Evolutionary conservation across 495 filamentous ascomycete genomes (phyloP).

Genomic region (Talaromyces nanjingensis): DNA sequence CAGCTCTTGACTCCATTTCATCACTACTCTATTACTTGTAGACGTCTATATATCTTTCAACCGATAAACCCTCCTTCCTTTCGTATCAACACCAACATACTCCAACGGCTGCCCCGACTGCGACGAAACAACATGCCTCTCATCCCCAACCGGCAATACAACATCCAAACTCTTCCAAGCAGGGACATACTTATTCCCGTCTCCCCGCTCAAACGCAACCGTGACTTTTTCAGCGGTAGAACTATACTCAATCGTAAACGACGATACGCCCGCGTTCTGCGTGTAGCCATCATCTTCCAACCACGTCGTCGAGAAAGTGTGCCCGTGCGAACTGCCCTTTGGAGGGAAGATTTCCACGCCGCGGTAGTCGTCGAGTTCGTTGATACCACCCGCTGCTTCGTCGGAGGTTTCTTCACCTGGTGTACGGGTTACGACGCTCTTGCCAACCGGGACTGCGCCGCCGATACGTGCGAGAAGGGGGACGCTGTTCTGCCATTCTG

Average conservation of each 20-base stretch:
- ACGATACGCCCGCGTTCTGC: slow-evolving; percentile 30
- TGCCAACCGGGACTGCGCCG: slow-evolving; percentile 51
- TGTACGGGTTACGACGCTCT: slow-evolving; percentile 47
- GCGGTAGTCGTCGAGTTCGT: slow-evolving; percentile 55
- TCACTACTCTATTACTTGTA: background rate
- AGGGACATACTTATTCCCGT: slow-evolving; percentile 35
- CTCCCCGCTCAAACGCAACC: slow-evolving; percentile 31
- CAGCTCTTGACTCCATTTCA: background rate
- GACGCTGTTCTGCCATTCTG: slow-evolving; percentile 53
- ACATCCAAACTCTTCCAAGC: slow-evolving; percentile 48
- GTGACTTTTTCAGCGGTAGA: slow-evolving; percentile 36
- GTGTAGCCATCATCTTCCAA: slow-evolving; percentile 60
- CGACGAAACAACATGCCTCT: slow-evolving; percentile 28
- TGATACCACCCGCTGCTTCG: slow-evolving; percentile 38
- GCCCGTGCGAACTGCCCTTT: slow-evolving; percentile 24
- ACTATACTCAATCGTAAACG: slow-evolving; percentile 36
- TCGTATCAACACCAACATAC: slow-evolving; percentile 24
- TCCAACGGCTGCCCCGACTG: slow-evolving; percentile 25
- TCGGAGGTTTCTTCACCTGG: slow-evolving; percentile 41
- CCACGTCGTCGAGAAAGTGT: slow-evolving; percentile 44
- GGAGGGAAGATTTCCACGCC: slow-evolving; percentile 61
- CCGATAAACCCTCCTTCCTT: slow-evolving; percentile 27
- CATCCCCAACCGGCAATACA: slow-evolving; percentile 45
- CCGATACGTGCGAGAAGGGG: slow-evolving; percentile 57
- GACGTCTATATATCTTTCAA: background rate